Conservation (phyloP, 768 basidiomycete genomes). For the Tulasnella sp. region DNA sequence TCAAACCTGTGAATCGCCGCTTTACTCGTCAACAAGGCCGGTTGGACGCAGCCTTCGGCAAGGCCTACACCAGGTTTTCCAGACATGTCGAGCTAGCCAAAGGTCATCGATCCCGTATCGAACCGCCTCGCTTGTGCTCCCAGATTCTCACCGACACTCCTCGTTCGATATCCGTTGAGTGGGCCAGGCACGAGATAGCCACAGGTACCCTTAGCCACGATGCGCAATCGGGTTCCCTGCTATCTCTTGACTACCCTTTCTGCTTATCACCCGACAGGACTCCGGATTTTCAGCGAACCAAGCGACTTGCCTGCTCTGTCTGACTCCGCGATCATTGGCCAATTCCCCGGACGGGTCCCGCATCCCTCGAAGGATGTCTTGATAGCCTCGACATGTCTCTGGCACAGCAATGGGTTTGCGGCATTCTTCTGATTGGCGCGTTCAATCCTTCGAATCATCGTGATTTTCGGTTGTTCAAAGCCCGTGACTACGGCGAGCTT, state of each 20-base stretch:
- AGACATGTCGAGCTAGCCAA: neutral
- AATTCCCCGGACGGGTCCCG: neutral
- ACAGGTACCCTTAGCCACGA: neutral
- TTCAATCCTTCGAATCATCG: neutral
- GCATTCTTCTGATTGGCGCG: neutral
- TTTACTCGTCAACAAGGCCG: neutral
- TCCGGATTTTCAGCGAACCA: neutral
- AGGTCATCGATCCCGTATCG: neutral
- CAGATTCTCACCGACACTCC: neutral
- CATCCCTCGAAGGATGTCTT: neutral
- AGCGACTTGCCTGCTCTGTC: neutral
- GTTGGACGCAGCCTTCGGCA: neutral
- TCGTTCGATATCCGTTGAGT: neutral
- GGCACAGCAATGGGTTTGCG: neutral
- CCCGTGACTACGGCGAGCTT: neutral
- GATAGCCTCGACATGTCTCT: neutral
- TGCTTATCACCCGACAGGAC: neutral
- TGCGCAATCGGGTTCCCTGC: neutral
- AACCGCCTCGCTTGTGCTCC: neutral
- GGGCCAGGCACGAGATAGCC: neutral
- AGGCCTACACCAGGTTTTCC: neutral
- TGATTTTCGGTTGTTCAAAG: neutral
- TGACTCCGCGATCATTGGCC: neutral
- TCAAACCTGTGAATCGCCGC: neutral
- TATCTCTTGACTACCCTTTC: neutral